Conservation (phyloP, 2,329 filamentous ascomycete genomes). For the Hirsutella rhossiliensis region DNA sequence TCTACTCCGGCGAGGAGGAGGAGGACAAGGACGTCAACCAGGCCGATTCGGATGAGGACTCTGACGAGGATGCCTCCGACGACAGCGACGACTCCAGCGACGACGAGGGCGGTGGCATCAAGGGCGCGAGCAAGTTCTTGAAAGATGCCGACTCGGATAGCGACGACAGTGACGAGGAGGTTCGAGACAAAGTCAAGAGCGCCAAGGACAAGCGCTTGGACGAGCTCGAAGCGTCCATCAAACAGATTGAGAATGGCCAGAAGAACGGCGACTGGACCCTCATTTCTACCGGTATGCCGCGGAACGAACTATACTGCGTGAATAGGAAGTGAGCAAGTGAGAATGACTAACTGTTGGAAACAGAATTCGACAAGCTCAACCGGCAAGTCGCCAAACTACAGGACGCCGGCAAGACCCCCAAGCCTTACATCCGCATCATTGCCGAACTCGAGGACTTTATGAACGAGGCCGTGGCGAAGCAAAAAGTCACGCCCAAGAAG, state of each 20-base stretch:
- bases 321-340: background rate
- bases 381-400: slow-evolving; percentile 71
- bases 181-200: slow-evolving; percentile 81
- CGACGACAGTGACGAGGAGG: slow-evolving; percentile 79
- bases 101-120: slow-evolving; percentile 52
- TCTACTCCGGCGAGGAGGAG: slow-evolving; percentile 52
- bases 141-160: slow-evolving; percentile 59
- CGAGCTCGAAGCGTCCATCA: slow-evolving; percentile 82
- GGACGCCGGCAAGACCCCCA: slow-evolving; percentile 68
- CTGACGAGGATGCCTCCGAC: slow-evolving; percentile 34
- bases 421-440: slow-evolving; percentile 84
- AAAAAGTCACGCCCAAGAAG: slow-evolving; percentile 94
- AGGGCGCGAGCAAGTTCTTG: slow-evolving; percentile 76
- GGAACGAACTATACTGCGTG: background rate
- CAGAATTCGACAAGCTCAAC: slow-evolving; percentile 93
- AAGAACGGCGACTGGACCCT: slow-evolving; percentile 98
- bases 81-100: slow-evolving; percentile 47
- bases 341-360: slow-evolving; percentile 4
- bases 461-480: slow-evolving; percentile 88
- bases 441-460: slow-evolving; percentile 90
- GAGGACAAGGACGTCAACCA: slow-evolving; percentile 27
- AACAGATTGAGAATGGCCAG: slow-evolving; percentile 87
- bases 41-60: slow-evolving; percentile 24
- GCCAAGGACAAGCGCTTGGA: slow-evolving; percentile 96
- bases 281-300: slow-evolving; percentile 65